Evolutionary conservation across 1,139 yeast species (phyloP).

Genomic region (Ashbya aceris): DNA sequence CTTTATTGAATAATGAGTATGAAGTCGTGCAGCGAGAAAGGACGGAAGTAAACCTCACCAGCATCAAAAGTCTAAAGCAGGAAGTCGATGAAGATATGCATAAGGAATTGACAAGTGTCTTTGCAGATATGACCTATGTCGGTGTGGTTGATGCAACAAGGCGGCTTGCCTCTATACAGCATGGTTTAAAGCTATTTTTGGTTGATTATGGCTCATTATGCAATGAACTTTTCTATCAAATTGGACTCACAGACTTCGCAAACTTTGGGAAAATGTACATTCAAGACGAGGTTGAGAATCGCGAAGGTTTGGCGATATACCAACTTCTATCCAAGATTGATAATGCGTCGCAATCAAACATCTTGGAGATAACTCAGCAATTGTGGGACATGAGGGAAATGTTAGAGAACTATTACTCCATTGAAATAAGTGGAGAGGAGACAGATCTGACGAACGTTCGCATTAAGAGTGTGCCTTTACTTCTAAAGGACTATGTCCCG

Average conservation of each 20-base stretch:
- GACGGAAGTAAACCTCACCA: constrained; percentile 42
- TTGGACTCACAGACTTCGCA: constrained; percentile 66
- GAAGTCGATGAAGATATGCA: constrained; percentile 43
- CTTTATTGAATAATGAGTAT: constrained; percentile 8
- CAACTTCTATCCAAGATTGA: constrained; percentile 15
- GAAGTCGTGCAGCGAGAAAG: constrained; percentile 19
- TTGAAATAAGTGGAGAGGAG: constrained; percentile 34
- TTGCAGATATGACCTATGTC: constrained; percentile 63
- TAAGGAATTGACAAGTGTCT: constrained; percentile 51
- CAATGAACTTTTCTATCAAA: constrained; percentile 69
- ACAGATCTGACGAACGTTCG: constrained; percentile 23
- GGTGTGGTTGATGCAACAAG: constrained; percentile 71
- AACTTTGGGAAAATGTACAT: constrained; percentile 65
- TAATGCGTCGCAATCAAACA: constrained; percentile 17
- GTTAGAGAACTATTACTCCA: constrained; percentile 70
- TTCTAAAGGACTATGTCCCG: constrained; percentile 57
- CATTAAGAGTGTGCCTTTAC: constrained; percentile 53
- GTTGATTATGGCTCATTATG: constrained; percentile 73
- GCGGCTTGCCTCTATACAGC: constrained; percentile 73
- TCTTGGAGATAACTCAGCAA: constrained; percentile 19
- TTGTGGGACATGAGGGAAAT: constrained; percentile 55
- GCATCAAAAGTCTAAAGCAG: constrained; percentile 46
- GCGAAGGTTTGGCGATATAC: constrained; percentile 13
- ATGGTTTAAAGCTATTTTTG: constrained; percentile 64
- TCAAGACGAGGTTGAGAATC: constrained; percentile 29